phyloP scores from a whole-genome alignment of 495 filamentous ascomycete species.

The Pyronema omphalodes region DNA sequence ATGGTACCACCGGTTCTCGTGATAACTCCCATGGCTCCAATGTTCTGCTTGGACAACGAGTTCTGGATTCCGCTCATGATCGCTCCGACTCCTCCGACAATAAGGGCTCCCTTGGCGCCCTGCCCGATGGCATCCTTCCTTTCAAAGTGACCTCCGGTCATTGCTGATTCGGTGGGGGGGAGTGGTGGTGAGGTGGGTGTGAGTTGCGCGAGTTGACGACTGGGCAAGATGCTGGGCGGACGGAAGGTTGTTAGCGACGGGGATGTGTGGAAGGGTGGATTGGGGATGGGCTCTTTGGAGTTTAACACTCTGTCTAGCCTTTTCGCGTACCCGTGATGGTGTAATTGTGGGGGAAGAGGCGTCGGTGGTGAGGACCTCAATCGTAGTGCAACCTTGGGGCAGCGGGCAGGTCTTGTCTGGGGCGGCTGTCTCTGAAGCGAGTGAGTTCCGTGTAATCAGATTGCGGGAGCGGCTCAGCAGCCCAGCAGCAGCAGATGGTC shows the following conservation, averaged over 20 bases:
- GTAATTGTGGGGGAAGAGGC: no score
- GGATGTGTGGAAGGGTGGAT: not conserved
- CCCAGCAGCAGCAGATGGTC: not conserved
- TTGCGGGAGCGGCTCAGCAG: not conserved
- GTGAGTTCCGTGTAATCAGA: not conserved
- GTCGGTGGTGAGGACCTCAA: no score
- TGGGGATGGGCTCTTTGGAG: not conserved
- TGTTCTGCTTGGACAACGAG: constrained; percentile 58
- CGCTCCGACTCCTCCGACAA: constrained; percentile 49
- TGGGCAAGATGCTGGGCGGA: not conserved
- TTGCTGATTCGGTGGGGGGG: not conserved
- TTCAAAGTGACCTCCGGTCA: constrained; percentile 6
- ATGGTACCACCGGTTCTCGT: constrained; percentile 49
- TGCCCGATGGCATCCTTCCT: constrained; percentile 47
- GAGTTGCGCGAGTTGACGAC: not conserved
- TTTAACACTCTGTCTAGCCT: not conserved
- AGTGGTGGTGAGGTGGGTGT: not conserved
- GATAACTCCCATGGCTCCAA: constrained; percentile 59
- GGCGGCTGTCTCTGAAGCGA: no score
- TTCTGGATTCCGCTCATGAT: constrained; percentile 66
- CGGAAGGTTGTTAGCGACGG: constrained; percentile 2
- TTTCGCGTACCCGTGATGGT: no score
- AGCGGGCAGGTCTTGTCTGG: no score
- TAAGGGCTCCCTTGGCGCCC: constrained; percentile 41
- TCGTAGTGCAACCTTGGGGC: no score